These are phyloP conservation scores for Theobroma grandiflorum DNA, from an alignment of 441 rosid species.

Conservation along the genomic window DNA sequence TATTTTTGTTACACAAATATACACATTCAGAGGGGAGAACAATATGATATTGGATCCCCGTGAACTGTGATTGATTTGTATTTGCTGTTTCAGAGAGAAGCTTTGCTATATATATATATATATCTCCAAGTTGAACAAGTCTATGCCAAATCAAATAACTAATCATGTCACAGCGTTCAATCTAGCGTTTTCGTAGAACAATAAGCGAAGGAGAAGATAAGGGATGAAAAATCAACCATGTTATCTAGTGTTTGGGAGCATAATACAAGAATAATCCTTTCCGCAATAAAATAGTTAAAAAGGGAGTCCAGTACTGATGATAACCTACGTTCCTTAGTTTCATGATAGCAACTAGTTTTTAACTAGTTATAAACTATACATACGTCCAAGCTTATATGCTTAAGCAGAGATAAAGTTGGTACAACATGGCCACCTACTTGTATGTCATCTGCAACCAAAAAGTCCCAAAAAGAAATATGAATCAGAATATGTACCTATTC, in stretches of 20 bases:
- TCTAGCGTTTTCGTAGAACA: neutral
- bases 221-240: conserved; percentile 4
- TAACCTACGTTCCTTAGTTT: neutral
- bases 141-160: neutral
- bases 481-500: neutral
- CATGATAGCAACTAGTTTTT: conserved; percentile 8
- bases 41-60: neutral
- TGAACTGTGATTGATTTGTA: neutral
- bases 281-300: neutral
- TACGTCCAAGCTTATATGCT: conserved; percentile 18
- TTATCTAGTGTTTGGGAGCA: neutral
- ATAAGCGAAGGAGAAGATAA: neutral
- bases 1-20: neutral
- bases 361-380: conserved; percentile 15
- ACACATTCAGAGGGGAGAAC: neutral
- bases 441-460: conserved; percentile 7
- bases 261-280: conserved; percentile 17
- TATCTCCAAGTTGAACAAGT: neutral
- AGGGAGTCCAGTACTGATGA: neutral
- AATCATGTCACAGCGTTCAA: neutral
- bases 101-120: neutral
- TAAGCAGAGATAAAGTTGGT: neutral
- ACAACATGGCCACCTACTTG: neutral
- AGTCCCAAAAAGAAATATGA: neutral
- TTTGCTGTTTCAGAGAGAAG: too few species aligned